phyloP scores from a whole-genome alignment of 352 stramenopile genomes.

The Phytopythium delawarense region DNA sequence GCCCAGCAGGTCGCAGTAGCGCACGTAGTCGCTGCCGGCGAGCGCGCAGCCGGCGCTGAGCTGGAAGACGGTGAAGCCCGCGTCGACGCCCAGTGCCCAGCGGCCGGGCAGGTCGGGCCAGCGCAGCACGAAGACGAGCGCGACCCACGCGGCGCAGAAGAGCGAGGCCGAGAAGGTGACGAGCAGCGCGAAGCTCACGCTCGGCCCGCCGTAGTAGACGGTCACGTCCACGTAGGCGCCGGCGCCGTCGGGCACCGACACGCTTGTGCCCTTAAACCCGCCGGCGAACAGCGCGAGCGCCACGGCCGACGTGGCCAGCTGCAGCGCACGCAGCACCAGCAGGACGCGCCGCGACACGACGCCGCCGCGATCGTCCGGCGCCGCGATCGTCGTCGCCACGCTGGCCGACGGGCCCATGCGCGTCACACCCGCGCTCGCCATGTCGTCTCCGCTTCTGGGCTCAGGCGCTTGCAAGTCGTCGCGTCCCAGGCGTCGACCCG shows the following conservation, averaged over 20 bases:
- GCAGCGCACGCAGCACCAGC: slow-evolving; percentile 45
- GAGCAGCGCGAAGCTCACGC: slow-evolving; percentile 56
- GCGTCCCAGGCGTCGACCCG: background rate
- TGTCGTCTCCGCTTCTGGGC: background rate
- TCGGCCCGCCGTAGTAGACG: slow-evolving; percentile 52
- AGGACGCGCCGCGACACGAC: background rate
- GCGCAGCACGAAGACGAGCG: slow-evolving; percentile 30
- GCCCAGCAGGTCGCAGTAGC: slow-evolving; percentile 44
- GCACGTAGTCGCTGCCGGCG: slow-evolving; percentile 62
- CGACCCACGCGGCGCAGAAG: slow-evolving; percentile 47
- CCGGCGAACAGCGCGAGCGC: slow-evolving; percentile 45
- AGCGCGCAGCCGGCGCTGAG: slow-evolving; percentile 59
- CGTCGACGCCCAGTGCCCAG: slow-evolving; percentile 49
- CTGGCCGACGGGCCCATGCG: background rate
- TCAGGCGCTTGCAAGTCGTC: background rate
- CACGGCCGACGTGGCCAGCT: slow-evolving; percentile 37
- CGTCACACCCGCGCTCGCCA: background rate
- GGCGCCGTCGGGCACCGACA: slow-evolving; percentile 15
- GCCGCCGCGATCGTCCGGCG: background rate
- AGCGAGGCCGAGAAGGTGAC: slow-evolving; percentile 54
- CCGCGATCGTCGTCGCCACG: slow-evolving; percentile 4
- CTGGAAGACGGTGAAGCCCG: slow-evolving; percentile 63
- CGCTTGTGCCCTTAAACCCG: slow-evolving; percentile 37
- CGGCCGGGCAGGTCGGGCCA: slow-evolving; percentile 31
- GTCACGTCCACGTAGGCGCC: slow-evolving; percentile 29